Evolutionary conservation across 1,284 basidiomycete species (phyloP).

Genomic region (Pyrrhoderma lamaoense): DNA sequence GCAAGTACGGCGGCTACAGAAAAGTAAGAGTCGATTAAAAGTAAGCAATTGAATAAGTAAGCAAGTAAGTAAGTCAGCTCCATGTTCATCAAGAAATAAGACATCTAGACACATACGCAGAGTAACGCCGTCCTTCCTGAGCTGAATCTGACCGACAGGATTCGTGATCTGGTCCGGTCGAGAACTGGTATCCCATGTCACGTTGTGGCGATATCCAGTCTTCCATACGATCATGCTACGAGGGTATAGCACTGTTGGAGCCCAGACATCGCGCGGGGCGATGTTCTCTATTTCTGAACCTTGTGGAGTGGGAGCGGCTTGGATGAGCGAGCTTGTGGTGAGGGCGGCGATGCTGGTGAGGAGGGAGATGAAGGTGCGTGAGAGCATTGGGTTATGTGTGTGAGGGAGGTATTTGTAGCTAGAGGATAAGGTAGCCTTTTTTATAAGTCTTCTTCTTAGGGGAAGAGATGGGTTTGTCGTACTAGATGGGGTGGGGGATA

Average conservation of each 20-base stretch:
- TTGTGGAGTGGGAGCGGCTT: too few species aligned
- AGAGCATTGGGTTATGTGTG: too few species aligned
- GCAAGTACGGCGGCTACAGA: slow-evolving; percentile 28
- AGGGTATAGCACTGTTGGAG: slow-evolving; percentile 36
- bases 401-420: too few species aligned
- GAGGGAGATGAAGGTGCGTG: too few species aligned
- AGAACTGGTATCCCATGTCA: slow-evolving; percentile 39
- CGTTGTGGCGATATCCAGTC: slow-evolving; percentile 33
- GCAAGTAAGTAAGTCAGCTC: too few species aligned
- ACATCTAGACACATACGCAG: slow-evolving; percentile 23
- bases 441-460: too few species aligned
- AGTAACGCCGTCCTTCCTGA: slow-evolving; percentile 23
- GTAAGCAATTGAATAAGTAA: slow-evolving; percentile 22
- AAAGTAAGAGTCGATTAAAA: neutral
- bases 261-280: slow-evolving; percentile 38
- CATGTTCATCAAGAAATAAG: neutral
- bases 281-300: too few species aligned
- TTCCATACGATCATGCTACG: slow-evolving; percentile 33
- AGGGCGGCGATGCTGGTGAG: too few species aligned
- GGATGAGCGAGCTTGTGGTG: too few species aligned
- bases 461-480: too few species aligned
- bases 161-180: slow-evolving; percentile 43
- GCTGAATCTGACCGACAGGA: slow-evolving; percentile 30
- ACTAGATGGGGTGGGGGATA: too few species aligned
- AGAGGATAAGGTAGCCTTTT: too few species aligned